Percentiles rank a stretch among this genome's conserved stretches.
These are phyloP conservation scores for Aschersonia sp. DNA, from an alignment of 2,329 filamentous ascomycete species.

Conservation along the genomic window DNA sequence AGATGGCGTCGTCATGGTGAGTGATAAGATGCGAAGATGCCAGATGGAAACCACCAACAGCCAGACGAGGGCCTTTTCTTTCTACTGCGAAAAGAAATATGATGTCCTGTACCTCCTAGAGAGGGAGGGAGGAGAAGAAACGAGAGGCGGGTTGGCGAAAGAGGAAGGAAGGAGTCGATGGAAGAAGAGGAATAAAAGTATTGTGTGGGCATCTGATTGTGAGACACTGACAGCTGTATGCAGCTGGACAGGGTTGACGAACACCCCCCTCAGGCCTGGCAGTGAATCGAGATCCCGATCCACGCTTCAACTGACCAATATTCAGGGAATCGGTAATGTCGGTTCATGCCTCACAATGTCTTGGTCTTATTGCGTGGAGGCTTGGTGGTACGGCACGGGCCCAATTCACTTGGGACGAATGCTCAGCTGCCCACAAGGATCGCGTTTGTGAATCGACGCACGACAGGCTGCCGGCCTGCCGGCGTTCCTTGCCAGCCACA, in stretches of 20 bases:
- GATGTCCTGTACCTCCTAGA: no score
- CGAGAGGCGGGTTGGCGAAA: no score
- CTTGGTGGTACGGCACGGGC: background rate
- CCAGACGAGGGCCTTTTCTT: no score
- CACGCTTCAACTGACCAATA: background rate
- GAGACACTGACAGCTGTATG: background rate
- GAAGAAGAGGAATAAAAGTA: background rate
- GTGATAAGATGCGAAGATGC: background rate
- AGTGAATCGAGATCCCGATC: background rate
- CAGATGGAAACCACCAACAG: background rate
- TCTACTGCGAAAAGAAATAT: no score
- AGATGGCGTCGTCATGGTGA: slow-evolving; percentile 2
- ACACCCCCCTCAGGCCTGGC: background rate
- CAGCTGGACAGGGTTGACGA: background rate
- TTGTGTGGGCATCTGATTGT: background rate
- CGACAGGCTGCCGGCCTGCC: background rate
- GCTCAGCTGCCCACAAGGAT: background rate
- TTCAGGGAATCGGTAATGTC: background rate
- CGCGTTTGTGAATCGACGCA: background rate
- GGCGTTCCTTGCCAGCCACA: background rate
- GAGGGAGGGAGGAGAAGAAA: no score
- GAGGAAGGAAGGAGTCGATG: background rate
- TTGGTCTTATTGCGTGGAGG: background rate
- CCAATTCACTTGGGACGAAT: no score
- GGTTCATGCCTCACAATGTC: background rate